These are phyloP conservation scores for Heterococcus sp. DNA, from an alignment of 108 stramenopile species.

Conservation along the genomic window DNA sequence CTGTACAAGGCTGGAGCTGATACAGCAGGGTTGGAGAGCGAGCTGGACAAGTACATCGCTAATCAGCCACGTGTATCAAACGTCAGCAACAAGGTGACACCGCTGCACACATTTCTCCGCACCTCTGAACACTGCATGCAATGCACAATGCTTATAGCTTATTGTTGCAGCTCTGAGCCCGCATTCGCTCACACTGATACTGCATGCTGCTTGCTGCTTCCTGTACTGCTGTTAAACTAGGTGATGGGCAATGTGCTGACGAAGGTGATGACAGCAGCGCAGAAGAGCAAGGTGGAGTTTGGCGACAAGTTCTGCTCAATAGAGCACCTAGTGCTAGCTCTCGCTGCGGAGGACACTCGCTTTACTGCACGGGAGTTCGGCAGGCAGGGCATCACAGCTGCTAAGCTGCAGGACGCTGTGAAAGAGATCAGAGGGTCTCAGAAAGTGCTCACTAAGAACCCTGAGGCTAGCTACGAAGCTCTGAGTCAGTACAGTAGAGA, in stretches of 20 bases:
- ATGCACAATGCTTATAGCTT: too few relatives aligned
- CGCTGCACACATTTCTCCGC: too few relatives aligned
- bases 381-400: constrained; percentile 30
- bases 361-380: constrained; percentile 40
- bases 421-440: constrained; percentile 50
- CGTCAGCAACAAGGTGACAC: constrained; percentile 40
- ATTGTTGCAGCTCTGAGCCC: too few relatives aligned
- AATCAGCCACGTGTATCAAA: constrained; percentile 14
- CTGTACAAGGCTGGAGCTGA: constrained; percentile 53
- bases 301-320: constrained; percentile 52
- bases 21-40: constrained; percentile 8
- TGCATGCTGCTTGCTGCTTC: too few relatives aligned
- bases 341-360: constrained; percentile 39
- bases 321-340: constrained; percentile 56
- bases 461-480: constrained; percentile 85
- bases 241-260: neutral
- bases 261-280: neutral
- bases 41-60: constrained; percentile 44
- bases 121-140: too few relatives aligned
- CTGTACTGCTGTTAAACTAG: too few relatives aligned
- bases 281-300: constrained; percentile 11
- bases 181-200: too few relatives aligned
- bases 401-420: constrained; percentile 48
- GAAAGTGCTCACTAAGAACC: constrained; percentile 49
- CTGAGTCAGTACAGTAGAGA: constrained; percentile 63